Percentiles rank a stretch among this genome's conserved stretches.
phyloP scores from a whole-genome alignment of 331 rosid species.

The Saraca asoca region DNA sequence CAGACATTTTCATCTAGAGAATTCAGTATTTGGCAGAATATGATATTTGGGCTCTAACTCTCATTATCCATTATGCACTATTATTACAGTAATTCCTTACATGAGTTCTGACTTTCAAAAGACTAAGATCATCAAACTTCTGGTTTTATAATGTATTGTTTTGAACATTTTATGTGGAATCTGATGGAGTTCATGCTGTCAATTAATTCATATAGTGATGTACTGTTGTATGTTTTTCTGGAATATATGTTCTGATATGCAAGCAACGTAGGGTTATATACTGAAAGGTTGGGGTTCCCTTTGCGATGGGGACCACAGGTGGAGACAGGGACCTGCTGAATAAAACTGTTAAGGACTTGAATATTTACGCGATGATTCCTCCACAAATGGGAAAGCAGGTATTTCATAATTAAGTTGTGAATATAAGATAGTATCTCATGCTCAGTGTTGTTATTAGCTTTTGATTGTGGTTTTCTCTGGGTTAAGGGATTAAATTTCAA shows the following conservation, averaged over 20 bases:
- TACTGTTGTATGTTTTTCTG: neutral
- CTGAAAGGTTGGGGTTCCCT: conserved; percentile 82
- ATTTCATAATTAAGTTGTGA: neutral
- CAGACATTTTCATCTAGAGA: conserved; percentile 6
- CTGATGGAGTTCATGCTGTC: neutral
- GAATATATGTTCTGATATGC: conserved; percentile 24
- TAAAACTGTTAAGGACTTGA: conserved; percentile 71
- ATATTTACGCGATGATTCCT: conserved; percentile 78
- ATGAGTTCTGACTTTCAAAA: neutral
- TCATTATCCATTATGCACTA: conserved; percentile 3
- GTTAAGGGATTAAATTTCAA: too few species aligned
- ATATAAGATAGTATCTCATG: conserved; percentile 5
- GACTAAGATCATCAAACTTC: conserved; percentile 10
- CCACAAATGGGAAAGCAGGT: conserved; percentile 99
- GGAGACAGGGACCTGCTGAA: conserved; percentile 66
- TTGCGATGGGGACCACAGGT: conserved; percentile 95
- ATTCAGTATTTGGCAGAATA: conserved; percentile 9
- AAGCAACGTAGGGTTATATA: conserved; percentile 93
- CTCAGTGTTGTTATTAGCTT: conserved; percentile 4
- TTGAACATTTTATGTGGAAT: neutral
- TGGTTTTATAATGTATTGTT: conserved; percentile 3
- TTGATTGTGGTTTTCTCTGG: too few species aligned
- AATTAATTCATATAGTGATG: neutral
- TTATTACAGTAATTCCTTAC: conserved; percentile 1
- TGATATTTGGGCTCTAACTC: conserved; percentile 12